A percentile compares a stretch with the other conserved stretches of the same genome.
phyloP scores from a whole-genome alignment of 2,329 filamentous ascomycete species.

The Pseudocercospora pini-densiflorae region DNA sequence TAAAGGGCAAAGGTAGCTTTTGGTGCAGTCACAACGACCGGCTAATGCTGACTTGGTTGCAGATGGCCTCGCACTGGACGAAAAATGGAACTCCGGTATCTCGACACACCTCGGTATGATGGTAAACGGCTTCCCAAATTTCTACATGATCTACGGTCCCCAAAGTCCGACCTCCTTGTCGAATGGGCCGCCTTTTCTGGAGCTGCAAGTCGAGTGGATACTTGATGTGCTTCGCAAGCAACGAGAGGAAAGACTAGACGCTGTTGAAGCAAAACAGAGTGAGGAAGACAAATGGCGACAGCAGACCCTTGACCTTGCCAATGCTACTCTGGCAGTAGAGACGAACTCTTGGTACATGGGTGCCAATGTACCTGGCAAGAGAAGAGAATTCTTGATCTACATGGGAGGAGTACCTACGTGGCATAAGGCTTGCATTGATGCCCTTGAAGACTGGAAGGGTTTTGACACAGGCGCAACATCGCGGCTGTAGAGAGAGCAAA shows the following conservation, averaged over 20 bases:
- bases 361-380: conserved; percentile 50
- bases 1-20: conserved; percentile 38
- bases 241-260: conserved; percentile 44
- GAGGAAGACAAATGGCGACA: conserved; percentile 46
- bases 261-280: conserved; percentile 46
- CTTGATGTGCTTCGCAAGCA: conserved; percentile 47
- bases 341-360: conserved; percentile 40
- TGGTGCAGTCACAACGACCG: too few relatives aligned
- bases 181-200: conserved; percentile 51
- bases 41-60: too few relatives aligned
- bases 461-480: not conserved
- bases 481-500: too few relatives aligned
- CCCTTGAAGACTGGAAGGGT: conserved; percentile 12
- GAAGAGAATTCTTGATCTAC: conserved; percentile 44
- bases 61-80: conserved; percentile 43
- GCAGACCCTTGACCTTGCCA: conserved; percentile 17
- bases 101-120: conserved; percentile 46
- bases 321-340: conserved; percentile 23
- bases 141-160: conserved; percentile 37
- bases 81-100: conserved; percentile 47
- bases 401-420: conserved; percentile 15
- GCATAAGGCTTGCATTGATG: conserved; percentile 4
- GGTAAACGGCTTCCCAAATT: conserved; percentile 39
- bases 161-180: conserved; percentile 47
- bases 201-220: conserved; percentile 52